These are phyloP conservation scores for Fagopyrum homotropicum DNA, from an alignment of 148 eudicot species.

Conservation along the genomic window DNA sequence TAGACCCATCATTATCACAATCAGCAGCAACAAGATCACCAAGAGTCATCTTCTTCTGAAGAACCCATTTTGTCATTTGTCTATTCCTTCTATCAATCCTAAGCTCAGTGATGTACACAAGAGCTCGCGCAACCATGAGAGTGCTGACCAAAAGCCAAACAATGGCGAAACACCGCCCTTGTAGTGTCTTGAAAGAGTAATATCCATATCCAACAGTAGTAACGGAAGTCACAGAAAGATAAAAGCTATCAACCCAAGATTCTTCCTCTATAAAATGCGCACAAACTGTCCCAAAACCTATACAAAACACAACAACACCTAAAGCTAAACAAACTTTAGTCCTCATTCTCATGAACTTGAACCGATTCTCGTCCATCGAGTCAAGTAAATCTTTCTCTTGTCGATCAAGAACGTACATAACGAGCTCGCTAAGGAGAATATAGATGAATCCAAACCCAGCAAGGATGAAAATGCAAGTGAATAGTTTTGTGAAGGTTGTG, in stretches of 20 bases:
- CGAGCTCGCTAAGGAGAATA: slow-evolving; percentile 37
- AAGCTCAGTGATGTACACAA: slow-evolving; percentile 52
- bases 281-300: slow-evolving; percentile 37
- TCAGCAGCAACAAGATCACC: slow-evolving; percentile 60
- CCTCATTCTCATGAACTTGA: slow-evolving; percentile 40
- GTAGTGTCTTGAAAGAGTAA: slow-evolving; percentile 35
- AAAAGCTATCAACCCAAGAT: slow-evolving; percentile 56
- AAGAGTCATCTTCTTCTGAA: slow-evolving; percentile 46
- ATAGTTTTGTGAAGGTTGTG: slow-evolving; percentile 40
- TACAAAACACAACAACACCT: slow-evolving; percentile 38
- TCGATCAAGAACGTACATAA: slow-evolving; percentile 35
- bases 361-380: slow-evolving; percentile 27
- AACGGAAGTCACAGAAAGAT: slow-evolving; percentile 62
- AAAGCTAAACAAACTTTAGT: slow-evolving; percentile 45
- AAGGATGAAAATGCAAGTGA: slow-evolving; percentile 44
- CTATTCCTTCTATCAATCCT: slow-evolving; percentile 58
- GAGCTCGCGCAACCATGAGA: slow-evolving; percentile 57
- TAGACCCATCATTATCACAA: slow-evolving; percentile 59
- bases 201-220: slow-evolving; percentile 76
- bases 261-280: slow-evolving; percentile 32
- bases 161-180: slow-evolving; percentile 55
- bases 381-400: slow-evolving; percentile 44
- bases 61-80: slow-evolving; percentile 39
- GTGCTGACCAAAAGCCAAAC: slow-evolving; percentile 58
- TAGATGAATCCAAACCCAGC: slow-evolving; percentile 54